A percentile compares a stretch with the other conserved stretches of the same genome.
These are phyloP conservation scores for Aspergillus pseudonomiae DNA, from an alignment of 2,329 filamentous ascomycete genomes.

Conservation along the genomic window DNA sequence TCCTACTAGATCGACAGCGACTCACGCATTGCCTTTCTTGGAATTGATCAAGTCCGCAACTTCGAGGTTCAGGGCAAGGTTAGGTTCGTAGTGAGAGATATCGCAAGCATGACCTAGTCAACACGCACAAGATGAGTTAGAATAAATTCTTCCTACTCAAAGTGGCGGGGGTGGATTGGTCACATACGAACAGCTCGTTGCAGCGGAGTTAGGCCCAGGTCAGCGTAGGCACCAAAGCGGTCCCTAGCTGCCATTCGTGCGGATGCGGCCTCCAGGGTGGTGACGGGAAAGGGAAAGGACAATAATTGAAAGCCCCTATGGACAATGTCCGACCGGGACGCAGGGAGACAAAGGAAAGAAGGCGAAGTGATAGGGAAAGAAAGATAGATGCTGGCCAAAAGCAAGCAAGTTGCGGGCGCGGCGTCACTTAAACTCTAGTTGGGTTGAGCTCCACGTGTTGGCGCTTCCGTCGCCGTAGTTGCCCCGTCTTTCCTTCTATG, in stretches of 20 bases:
- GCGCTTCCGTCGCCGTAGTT: neutral
- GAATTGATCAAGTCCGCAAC: slow-evolving; percentile 95
- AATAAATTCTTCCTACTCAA: neutral
- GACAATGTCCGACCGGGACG: neutral
- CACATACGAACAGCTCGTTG: slow-evolving; percentile 83
- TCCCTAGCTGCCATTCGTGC: slow-evolving; percentile 94
- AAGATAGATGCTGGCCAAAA: neutral
- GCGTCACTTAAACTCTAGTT: slow-evolving; percentile 1
- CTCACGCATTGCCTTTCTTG: slow-evolving; percentile 88
- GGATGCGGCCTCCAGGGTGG: slow-evolving; percentile 86
- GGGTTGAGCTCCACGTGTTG: slow-evolving; percentile 1
- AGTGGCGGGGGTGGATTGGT: neutral
- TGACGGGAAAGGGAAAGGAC: slow-evolving; percentile 21
- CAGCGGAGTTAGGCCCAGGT: slow-evolving; percentile 79
- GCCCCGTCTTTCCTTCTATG: neutral
- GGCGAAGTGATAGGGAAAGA: neutral
- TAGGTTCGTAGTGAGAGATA: slow-evolving; percentile 96
- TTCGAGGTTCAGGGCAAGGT: slow-evolving; percentile 93
- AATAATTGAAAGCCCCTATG: slow-evolving; percentile 4
- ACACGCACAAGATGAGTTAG: slow-evolving; percentile 19
- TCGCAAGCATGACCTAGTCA: slow-evolving; percentile 83
- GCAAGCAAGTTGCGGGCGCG: neutral
- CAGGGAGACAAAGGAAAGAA: neutral
- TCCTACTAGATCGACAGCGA: slow-evolving; percentile 14
- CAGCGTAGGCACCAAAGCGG: slow-evolving; percentile 82